These are phyloP conservation scores for Leccinum uliginosum DNA, from an alignment of 768 basidiomycete species.

Conservation along the genomic window DNA sequence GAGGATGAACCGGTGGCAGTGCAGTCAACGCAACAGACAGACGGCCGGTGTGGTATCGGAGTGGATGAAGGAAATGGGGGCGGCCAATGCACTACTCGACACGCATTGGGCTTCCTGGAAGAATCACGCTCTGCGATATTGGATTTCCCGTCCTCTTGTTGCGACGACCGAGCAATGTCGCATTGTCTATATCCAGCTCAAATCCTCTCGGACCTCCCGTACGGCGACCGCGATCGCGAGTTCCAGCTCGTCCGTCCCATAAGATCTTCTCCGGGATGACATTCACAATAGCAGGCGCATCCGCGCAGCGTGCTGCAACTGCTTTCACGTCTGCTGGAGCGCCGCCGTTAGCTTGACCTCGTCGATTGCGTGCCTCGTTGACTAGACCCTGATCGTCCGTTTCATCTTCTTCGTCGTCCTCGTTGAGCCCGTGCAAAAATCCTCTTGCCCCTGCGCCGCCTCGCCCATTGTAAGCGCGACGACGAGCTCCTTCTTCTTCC, in stretches of 20 bases:
- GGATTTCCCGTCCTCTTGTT: constrained; percentile 43
- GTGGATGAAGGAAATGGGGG: not conserved
- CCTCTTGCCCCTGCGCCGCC: constrained; percentile 76
- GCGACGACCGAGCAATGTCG: constrained; percentile 79
- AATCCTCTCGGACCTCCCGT: constrained; percentile 42
- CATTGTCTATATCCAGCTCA: constrained; percentile 81
- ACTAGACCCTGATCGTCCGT: constrained; percentile 48
- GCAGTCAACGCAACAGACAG: not conserved
- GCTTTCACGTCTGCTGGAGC: constrained; percentile 7
- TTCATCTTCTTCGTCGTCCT: constrained; percentile 76
- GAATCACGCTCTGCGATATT: constrained; percentile 23
- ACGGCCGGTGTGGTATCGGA: not conserved
- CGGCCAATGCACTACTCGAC: constrained; percentile 13
- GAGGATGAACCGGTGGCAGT: not conserved
- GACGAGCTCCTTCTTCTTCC: constrained; percentile 95
- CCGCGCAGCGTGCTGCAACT: constrained; percentile 8
- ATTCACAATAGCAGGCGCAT: constrained; percentile 10
- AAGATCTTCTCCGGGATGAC: constrained; percentile 18
- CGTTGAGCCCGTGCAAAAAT: constrained; percentile 83
- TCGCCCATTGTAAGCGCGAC: constrained; percentile 75
- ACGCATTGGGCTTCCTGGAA: constrained; percentile 33
- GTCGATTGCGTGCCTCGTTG: constrained; percentile 43
- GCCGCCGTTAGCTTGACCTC: constrained; percentile 30
- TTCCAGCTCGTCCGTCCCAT: constrained; percentile 69
- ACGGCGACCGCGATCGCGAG: constrained; percentile 51